A percentile compares a stretch with the other conserved stretches of the same genome.
These are phyloP conservation scores for Cenococcum geophilum DNA, from an alignment of 495 filamentous ascomycete species.

Conservation along the genomic window DNA sequence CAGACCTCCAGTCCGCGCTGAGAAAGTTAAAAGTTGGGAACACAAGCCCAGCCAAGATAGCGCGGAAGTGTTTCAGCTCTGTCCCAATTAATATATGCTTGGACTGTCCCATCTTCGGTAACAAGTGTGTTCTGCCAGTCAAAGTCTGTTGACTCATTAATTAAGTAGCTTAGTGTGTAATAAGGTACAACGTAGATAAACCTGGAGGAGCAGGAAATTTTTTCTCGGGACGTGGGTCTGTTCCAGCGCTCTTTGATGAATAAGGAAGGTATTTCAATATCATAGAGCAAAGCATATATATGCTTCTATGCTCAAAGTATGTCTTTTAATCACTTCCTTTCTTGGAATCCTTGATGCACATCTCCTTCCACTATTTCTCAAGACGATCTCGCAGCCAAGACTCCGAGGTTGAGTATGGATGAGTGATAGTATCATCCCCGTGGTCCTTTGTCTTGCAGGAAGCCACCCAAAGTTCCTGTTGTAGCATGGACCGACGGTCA, in stretches of 20 bases:
- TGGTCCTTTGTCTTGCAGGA: neutral
- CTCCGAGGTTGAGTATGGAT: neutral
- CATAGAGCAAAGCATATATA: constrained; percentile 4
- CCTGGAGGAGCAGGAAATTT: constrained; percentile 4
- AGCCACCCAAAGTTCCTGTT: constrained; percentile 1
- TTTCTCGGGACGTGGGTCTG: neutral
- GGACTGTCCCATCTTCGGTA: constrained; percentile 8
- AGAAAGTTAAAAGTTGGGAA: constrained; percentile 8
- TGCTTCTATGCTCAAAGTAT: neutral
- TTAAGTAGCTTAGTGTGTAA: too few relatives aligned
- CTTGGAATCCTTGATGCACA: neutral
- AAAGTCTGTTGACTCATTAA: constrained; percentile 3
- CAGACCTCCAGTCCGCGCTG: constrained; percentile 5
- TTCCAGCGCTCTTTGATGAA: neutral
- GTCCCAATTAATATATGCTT: constrained; percentile 13
- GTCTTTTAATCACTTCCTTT: neutral
- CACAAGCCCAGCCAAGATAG: constrained; percentile 1
- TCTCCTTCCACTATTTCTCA: constrained; percentile 1
- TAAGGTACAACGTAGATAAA: neutral
- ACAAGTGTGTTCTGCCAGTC: constrained; percentile 9
- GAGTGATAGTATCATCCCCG: neutral
- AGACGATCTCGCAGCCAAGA: neutral
- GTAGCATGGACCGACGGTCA: neutral
- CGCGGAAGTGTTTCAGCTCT: neutral
- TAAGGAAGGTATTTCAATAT: constrained; percentile 5